Evolutionary conservation across 192 early-diverging fungal genomes (phyloP), one percentile per base, ranked within the genome.

Genomic region (Backusella australiensis): DNA sequence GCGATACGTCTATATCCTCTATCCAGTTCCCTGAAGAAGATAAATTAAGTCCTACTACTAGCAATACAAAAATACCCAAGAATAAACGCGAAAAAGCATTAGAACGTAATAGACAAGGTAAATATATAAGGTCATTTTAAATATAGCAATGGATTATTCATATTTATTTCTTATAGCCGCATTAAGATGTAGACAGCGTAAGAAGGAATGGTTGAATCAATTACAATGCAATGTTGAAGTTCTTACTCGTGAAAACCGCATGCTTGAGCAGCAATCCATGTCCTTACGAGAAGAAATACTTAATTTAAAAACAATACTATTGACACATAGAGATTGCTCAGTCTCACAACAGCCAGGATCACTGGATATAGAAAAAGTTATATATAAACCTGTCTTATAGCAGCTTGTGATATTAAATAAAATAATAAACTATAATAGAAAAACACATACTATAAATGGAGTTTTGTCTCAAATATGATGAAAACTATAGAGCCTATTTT

Each of bases 171-270:
- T 69, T 26, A 34, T 78, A 84, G 96, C 96, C 35, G 96, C 96
- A 1, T 84, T 93, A 23, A 97, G 96, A 85, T 97, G 96, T 77
- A 88, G 96, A n/a, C 94, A 94, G 75, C 92, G 94, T 71, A 97
- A 97, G 81, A 96, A 96, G 83, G 85, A 94, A 78, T 96, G 94
- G 94, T 84, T 97, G 21, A 84, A 87, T 72, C 88, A 91, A 67
- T 88, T 96, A 71, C 93, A 97, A 75, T 78, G 79, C 23, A 87
- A 87, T 76, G 87, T 89, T 41, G 86, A 89, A 53, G 83, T 80
- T 52, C 78, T 93, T 21, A 84, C 90, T 2, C 80, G 77, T 14
- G 92, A 94, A 21, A 93, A 93, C 71, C 88, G 92, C 75, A 75
- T 76, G 19, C 70, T 94, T 65, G 86, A 88, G 73, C 77, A 76